These are phyloP conservation scores for Phaffomyces opuntiae DNA, from an alignment of 805 yeast genomes.

Conservation along the genomic window DNA sequence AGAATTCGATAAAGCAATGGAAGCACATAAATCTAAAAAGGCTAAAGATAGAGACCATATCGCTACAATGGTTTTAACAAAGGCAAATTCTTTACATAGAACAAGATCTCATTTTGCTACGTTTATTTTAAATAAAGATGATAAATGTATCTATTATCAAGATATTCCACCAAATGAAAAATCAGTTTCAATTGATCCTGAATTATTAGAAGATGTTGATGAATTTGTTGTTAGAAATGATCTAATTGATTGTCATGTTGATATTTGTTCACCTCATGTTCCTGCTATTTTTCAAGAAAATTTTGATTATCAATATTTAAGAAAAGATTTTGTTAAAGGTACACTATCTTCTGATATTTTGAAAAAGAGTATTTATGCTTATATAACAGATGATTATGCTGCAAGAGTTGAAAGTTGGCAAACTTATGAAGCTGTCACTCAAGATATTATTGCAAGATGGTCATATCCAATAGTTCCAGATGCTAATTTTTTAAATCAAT, in stretches of 20 bases:
- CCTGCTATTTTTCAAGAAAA: conserved; percentile 95
- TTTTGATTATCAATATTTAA: conserved; percentile 83
- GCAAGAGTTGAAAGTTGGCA: conserved; percentile 95
- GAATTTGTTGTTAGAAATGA: conserved; percentile 84
- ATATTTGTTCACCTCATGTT: conserved; percentile 89
- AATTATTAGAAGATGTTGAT: conserved; percentile 63
- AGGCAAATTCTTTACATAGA: conserved; percentile 78
- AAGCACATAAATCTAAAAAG: conserved; percentile 65
- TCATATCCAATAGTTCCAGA: conserved; percentile 90
- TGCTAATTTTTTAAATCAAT: conserved; percentile 64
- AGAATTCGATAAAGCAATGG: conserved; percentile 67
- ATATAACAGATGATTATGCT: conserved; percentile 72
- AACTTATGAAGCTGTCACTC: conserved; percentile 86
- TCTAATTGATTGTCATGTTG: conserved; percentile 92
- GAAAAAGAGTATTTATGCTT: conserved; percentile 86
- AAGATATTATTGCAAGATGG: conserved; percentile 88
- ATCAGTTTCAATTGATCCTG: conserved; percentile 69
- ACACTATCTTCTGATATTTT: conserved; percentile 84
- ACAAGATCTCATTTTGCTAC: conserved; percentile 76
- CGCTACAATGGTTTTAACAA: conserved; percentile 86
- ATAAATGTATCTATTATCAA: conserved; percentile 80
- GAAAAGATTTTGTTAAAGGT: conserved; percentile 86
- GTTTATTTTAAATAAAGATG: conserved; percentile 67
- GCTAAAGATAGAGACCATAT: conserved; percentile 82
- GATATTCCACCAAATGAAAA: conserved; percentile 51